These are phyloP conservation scores for Cyberlindnera nakhonratchasimensis DNA, from an alignment of 805 yeast species.

Conservation along the genomic window DNA sequence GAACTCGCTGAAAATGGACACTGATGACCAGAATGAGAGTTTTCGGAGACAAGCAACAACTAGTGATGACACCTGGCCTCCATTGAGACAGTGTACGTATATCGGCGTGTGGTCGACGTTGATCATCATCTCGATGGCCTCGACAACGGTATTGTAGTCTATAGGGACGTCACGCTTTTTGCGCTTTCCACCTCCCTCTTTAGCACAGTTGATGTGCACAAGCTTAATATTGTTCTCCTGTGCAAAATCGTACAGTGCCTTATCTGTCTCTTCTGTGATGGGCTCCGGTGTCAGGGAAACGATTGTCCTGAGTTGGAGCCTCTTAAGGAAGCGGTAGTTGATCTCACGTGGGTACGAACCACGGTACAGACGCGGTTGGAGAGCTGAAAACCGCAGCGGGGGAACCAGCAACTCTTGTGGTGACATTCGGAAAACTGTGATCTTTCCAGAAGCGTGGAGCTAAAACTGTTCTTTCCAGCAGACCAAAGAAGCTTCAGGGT, in stretches of 20 bases:
- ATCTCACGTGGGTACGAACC: constrained; percentile 85
- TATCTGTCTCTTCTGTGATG: constrained; percentile 51
- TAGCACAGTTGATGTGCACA: constrained; percentile 65
- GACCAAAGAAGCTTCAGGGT: too few species aligned
- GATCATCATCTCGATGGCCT: constrained; percentile 59
- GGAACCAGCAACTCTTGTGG: constrained; percentile 43
- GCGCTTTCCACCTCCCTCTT: constrained; percentile 53
- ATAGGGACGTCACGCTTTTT: constrained; percentile 83
- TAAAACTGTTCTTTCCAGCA: too few species aligned
- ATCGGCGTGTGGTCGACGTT: constrained; percentile 62
- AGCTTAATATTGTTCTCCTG: constrained; percentile 49
- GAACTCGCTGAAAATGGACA: constrained; percentile 84
- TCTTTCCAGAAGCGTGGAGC: too few species aligned
- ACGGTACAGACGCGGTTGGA: constrained; percentile 68
- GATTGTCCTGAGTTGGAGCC: constrained; percentile 66
- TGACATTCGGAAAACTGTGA: too few species aligned
- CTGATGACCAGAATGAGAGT: constrained; percentile 82
- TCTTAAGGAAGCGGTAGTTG: constrained; percentile 63
- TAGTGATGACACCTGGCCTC: constrained; percentile 81
- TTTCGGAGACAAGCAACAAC: constrained; percentile 84
- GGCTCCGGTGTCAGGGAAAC: constrained; percentile 80
- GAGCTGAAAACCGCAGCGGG: constrained; percentile 72
- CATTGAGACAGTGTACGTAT: constrained; percentile 84
- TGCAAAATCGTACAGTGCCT: constrained; percentile 50
- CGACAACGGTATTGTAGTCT: constrained; percentile 56